Evolutionary conservation across 2,329 filamentous ascomycete genomes (phyloP).

Genomic region (Verticillium isaacii): DNA sequence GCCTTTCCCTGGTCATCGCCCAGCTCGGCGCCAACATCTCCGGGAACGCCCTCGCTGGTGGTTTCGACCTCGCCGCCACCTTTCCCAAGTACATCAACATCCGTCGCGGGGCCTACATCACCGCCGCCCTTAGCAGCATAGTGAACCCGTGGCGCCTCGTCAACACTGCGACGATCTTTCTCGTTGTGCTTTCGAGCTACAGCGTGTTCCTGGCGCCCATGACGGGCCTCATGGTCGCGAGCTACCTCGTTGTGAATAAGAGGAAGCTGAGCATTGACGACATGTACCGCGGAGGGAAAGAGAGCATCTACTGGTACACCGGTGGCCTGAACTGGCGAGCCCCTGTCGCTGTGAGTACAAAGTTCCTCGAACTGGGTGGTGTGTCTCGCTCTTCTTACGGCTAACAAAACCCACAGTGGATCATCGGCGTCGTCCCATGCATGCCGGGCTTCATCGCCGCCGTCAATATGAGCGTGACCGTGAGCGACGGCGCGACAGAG

Average conservation of each 20-base stretch:
- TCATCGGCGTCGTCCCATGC: constrained; percentile 30
- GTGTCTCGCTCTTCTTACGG: background rate
- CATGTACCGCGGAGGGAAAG: constrained; percentile 22
- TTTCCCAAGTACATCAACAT: constrained; percentile 33
- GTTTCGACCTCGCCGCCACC: constrained; percentile 31
- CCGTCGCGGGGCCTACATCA: constrained; percentile 30
- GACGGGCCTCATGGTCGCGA: constrained; percentile 33
- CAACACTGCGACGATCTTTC: constrained; percentile 28
- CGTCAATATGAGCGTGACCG: constrained; percentile 23
- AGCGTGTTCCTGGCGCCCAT: constrained; percentile 32
- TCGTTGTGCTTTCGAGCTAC: constrained; percentile 30
- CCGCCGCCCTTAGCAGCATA: constrained; percentile 26
- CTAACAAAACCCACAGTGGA: constrained; percentile 23
- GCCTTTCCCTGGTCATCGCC: constrained; percentile 27
- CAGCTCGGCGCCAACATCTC: constrained; percentile 32
- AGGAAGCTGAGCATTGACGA: constrained; percentile 30
- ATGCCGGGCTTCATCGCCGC: constrained; percentile 37
- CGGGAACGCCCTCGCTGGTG: constrained; percentile 30
- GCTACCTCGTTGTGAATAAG: constrained; percentile 26
- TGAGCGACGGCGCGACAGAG: constrained; percentile 30
- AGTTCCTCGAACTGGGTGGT: background rate
- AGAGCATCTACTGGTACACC: constrained; percentile 34
- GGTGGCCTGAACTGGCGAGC: constrained; percentile 35
- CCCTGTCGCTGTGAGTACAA: constrained; percentile 27
- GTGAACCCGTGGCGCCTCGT: constrained; percentile 34